Base-by-base conservation (phyloP, 2,329 filamentous ascomycete genomes). In the Seiridium unicorne region DNA sequence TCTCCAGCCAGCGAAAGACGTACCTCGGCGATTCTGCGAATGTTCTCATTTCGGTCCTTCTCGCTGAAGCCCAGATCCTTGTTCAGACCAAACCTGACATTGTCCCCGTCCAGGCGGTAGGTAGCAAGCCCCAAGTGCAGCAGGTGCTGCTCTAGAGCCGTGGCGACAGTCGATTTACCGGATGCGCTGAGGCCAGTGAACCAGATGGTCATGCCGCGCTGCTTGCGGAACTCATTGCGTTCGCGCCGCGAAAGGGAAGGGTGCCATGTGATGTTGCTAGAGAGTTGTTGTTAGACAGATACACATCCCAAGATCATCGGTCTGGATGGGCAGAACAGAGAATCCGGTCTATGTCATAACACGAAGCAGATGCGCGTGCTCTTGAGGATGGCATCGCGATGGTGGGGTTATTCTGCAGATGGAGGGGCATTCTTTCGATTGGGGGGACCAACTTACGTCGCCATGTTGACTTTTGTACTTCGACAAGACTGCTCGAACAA, bases 81-180 rank as follows among this genome's bases (percentile, higher is more conserved):
- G 87, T 98, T 99, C 67, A 99, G 84, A 13, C 95, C 95, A 80
- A 98, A 97, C 63, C 95, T 94, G 66, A 99, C 90, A 79, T 99
- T 99, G 85, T 99, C 95, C 71, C 94, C 95, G 78, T 99, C 95
- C 36, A 99, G 89, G 57, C 95, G 89, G 85, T 99, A 99, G 62
- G 93, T 91, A 59, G 89, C 81, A 56, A 95, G 81, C 48, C 89
- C 90, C 9, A 92, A 84, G 76, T 96, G 93, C 59, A 99, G 87
- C 40, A 99, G 89, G 77, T 97, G 93, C 81, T 97, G 94, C 83
- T 99, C 95, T 46, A 99, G 90, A 13, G 95, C 95, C 3, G 92
- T 96, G 59, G 95, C 95, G 64, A 99, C 92, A 61, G 95, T 99
- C 57, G 94, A 97, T 80, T 99, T 99, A 73, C 95, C 95, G 0